Evolutionary conservation across 2,329 filamentous ascomycete genomes (phyloP), one percentile per base, ranked within the genome.

Genomic region (Xylaria multiplex): DNA sequence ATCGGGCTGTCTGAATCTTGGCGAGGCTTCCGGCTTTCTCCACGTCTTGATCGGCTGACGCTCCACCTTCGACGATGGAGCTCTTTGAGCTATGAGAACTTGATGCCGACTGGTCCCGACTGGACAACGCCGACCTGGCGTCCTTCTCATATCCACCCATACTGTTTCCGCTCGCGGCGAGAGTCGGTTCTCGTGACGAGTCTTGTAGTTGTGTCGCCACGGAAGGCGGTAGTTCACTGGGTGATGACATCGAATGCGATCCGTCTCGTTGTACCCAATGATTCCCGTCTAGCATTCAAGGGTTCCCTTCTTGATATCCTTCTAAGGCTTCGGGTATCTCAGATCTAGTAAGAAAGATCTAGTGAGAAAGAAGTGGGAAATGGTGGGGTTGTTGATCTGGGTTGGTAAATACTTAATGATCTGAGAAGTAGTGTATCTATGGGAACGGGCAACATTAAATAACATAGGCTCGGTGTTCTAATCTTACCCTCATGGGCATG

Each of bases 151-250:
- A 43, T 1, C 24, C 49, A 1, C n/a, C 27, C 3, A 48, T 37
- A 40, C 63, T 66, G 27, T 46, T 35, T n/a, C 30, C n/a, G 53
- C 67, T 69, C 46, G 67, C 57, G 35, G 64, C 60, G 22, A 64
- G 53, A 49, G 60, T 67, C 11, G 67, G 54, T n/a, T 63, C 66
- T 50, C 52, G 46, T 6, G 64, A 59, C n/a, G 55, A n/a, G 30
- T n/a, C 8, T 56, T 65, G 48, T 42, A 62, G 22, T 52, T 68
- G 59, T 35, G 48, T 14, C n/a, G 63, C 66, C 54, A 59, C 48
- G 0, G 63, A 43, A 27, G 59, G 59, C 48, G 58, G 46, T 19
- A 55, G 45, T 22, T 42, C 42, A 14, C 58, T 42, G 7, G 42
- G 43, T 24, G 27, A 27, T 8, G 37, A 37, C 62, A 56, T 65